phyloP scores from a whole-genome alignment of 1,139 yeast species.

The Kazachstania sp. region DNA sequence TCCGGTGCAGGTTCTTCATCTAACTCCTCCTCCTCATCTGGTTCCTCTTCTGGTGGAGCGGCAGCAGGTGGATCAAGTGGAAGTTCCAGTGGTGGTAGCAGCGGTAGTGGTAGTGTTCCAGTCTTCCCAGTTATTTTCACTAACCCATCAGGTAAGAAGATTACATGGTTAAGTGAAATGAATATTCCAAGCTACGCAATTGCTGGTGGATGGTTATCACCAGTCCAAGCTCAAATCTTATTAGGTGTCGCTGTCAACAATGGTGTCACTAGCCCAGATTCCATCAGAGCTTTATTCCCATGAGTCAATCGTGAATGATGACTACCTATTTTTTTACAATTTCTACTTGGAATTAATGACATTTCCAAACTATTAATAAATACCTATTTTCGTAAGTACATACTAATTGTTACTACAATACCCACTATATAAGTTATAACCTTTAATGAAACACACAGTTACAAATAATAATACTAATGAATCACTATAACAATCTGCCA shows the following conservation, averaged over 20 bases:
- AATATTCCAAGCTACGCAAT: constrained; percentile 21
- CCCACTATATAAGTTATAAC: too few species aligned
- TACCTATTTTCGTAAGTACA: too few species aligned
- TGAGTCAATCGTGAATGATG: not conserved
- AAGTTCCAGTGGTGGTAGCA: not conserved
- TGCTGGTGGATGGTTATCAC: constrained; percentile 27
- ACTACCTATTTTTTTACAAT: too few species aligned
- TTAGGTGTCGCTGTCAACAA: constrained; percentile 22
- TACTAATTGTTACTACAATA: too few species aligned
- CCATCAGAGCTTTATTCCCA: constrained; percentile 14
- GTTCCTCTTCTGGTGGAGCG: not conserved
- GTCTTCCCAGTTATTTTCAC: constrained; percentile 20
- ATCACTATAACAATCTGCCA: too few species aligned
- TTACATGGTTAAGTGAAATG: constrained; percentile 11
- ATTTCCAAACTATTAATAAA: not conserved
- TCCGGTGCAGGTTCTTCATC: too few species aligned
- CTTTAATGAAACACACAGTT: too few species aligned
- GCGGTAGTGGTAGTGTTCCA: not conserved
- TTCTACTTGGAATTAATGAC: not conserved
- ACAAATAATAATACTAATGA: too few species aligned
- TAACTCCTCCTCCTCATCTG: too few species aligned
- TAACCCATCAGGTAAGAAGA: constrained; percentile 6
- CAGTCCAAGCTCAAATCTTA: constrained; percentile 26
- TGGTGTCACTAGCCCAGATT: constrained; percentile 15
- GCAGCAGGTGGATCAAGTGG: not conserved